Base-by-base conservation (phyloP, 2,329 filamentous ascomycete genomes). In the Aureobasidium sp. region DNA sequence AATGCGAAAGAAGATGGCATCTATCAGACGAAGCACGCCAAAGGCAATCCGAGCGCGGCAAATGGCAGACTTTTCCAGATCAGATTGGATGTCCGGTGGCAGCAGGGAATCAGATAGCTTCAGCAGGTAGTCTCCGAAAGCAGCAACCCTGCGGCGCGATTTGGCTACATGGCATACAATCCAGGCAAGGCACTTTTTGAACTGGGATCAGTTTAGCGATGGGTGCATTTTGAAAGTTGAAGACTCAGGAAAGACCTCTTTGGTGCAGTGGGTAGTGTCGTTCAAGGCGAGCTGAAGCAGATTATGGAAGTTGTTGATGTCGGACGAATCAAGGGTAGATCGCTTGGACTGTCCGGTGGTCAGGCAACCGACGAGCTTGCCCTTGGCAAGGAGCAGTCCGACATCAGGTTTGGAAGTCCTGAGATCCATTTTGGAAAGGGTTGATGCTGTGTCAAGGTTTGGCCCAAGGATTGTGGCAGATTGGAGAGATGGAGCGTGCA, bases 201-300 rank as follows among this genome's bases (percentile, higher is more conserved):
- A 65, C 62, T 65, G 64, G 22, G 17, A 63, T 37, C 60, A 56
- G 44, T 60, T 65, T 63, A 65, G 64, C 52, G 54, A 42, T 47
- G 29, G 45, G 40, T 31, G 40, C 29, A 42, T 35, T 11, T 19
- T 19, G 39, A 37, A 40, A 42, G 24, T 11, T 9, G 19, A 53
- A 27, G 31, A 27, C 35, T 29, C 31, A 17, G 33, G 17, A 53
- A 57, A 60, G 62, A 65, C 62, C 64, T 65, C 62, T 63, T 40
- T 47, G 47, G 37, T 33, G 39, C 12, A 29, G 19, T 49, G 35
- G 9, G 52, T 39, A 14, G 40, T 37, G 31, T 60, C 48, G 29
- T 27, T 17, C 12, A 57, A 12, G 47, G 50, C 52, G 19, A 42
- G 14, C n/a, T 54, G 45, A 35, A 64, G 31, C 29, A 63, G 29